phyloP scores from a whole-genome alignment of 108 stramenopile genomes.

The Ochromonas danica region DNA sequence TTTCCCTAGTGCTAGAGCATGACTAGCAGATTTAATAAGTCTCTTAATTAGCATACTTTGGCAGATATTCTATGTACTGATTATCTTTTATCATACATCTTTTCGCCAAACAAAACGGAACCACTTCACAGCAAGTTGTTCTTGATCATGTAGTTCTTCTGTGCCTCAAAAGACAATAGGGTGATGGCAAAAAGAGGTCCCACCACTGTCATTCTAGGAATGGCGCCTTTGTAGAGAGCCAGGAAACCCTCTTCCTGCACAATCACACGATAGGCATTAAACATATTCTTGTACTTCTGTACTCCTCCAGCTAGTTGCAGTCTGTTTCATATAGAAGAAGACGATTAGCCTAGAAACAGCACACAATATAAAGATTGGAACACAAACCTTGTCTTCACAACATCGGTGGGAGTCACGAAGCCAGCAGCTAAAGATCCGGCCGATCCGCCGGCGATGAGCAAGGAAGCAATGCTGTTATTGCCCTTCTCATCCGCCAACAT shows the following conservation, averaged over 20 bases:
- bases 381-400: slow-evolving; percentile 47
- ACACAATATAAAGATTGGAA: background rate
- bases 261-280: slow-evolving; percentile 38
- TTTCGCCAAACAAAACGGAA: too few relatives aligned
- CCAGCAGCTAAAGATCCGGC: slow-evolving; percentile 59
- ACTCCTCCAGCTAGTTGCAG: slow-evolving; percentile 1
- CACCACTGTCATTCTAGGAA: slow-evolving; percentile 57
- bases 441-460: slow-evolving; percentile 52
- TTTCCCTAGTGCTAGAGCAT: too few relatives aligned
- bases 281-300: slow-evolving; percentile 35
- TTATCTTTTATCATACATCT: too few relatives aligned
- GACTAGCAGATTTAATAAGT: too few relatives aligned
- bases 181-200: slow-evolving; percentile 59
- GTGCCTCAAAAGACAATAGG: slow-evolving; percentile 55
- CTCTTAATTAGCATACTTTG: too few relatives aligned
- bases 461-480: slow-evolving; percentile 14
- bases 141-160: slow-evolving; percentile 34
- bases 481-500: slow-evolving; percentile 25
- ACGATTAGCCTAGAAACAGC: background rate
- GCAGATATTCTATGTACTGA: too few relatives aligned
- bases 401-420: slow-evolving; percentile 51
- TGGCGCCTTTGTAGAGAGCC: slow-evolving; percentile 48
- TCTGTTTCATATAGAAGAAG: background rate
- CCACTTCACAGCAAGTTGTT: slow-evolving; percentile 10
- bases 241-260: slow-evolving; percentile 36